phyloP scores from a whole-genome alignment of 306 rosid genomes.

The Mucuna pruriens region DNA sequence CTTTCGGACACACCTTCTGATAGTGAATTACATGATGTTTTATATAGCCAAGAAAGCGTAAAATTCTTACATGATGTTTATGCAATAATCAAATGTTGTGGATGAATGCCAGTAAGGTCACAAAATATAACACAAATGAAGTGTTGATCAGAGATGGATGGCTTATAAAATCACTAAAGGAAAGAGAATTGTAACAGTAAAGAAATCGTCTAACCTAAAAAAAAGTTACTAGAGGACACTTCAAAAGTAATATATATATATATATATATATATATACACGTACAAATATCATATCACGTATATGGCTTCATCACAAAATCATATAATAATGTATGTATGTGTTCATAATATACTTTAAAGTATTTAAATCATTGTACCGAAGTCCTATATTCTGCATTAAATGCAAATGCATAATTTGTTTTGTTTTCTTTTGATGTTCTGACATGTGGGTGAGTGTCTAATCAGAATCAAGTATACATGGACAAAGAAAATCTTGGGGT shows the following conservation, averaged over 20 bases:
- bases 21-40: neutral
- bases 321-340: neutral
- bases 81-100: neutral
- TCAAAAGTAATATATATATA: neutral
- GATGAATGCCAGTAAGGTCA: neutral
- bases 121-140: neutral
- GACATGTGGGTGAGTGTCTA: conserved; percentile 31
- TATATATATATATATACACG: neutral
- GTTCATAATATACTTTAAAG: neutral
- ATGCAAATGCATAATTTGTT: neutral
- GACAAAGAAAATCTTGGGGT: conserved; percentile 27
- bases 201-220: conserved; percentile 1
- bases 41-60: neutral
- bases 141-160: conserved; percentile 4
- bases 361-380: conserved; percentile 6
- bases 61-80: neutral
- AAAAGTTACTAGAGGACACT: neutral
- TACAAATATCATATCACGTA: neutral
- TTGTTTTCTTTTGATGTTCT: conserved; percentile 32
- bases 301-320: neutral
- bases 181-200: neutral
- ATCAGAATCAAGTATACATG: conserved; percentile 33
- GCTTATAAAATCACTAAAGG: conserved; percentile 1
- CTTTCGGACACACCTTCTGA: neutral
- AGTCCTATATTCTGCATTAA: neutral